Percentiles rank a stretch among this genome's conserved stretches.
Conservation (phyloP, 495 filamentous ascomycete genomes). For the Hypoxylon lienhwacheense region DNA sequence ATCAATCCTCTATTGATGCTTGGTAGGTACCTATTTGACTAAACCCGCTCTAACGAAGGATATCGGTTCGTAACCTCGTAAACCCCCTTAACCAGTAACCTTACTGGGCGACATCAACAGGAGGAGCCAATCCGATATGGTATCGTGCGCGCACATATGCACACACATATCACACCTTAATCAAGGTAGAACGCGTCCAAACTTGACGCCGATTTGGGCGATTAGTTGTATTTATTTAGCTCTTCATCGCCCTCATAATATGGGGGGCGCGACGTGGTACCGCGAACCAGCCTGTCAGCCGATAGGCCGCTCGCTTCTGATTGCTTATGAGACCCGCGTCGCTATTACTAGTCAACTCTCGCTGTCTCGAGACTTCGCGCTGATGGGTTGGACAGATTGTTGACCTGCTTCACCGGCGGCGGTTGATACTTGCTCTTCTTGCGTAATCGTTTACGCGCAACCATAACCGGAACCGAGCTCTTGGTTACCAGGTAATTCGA, state of each 20-base stretch:
- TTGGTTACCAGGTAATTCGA: slow-evolving; percentile 96
- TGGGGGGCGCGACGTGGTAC: neutral
- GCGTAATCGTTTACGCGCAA: slow-evolving; percentile 76
- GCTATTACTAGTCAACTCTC: slow-evolving; percentile 61
- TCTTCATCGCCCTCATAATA: neutral
- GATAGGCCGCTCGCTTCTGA: neutral
- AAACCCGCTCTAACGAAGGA: too few relatives aligned
- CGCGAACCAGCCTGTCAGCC: neutral
- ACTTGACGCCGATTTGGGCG: neutral
- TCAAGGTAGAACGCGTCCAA: neutral
- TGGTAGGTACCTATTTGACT: too few relatives aligned
- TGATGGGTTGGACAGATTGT: slow-evolving; percentile 67
- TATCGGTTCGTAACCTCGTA: too few relatives aligned
- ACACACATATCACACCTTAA: too few relatives aligned
- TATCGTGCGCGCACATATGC: too few relatives aligned
- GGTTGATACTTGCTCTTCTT: slow-evolving; percentile 72
- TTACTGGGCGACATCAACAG: too few relatives aligned
- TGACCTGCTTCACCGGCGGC: slow-evolving; percentile 63
- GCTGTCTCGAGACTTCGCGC: slow-evolving; percentile 65
- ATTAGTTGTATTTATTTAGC: neutral
- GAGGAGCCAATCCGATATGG: too few relatives aligned
- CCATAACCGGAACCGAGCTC: slow-evolving; percentile 94
- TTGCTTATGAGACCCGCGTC: neutral
- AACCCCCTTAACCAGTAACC: too few relatives aligned
- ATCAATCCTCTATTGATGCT: too few relatives aligned